These are phyloP conservation scores for Boletus rubroflammeus DNA, from an alignment of 768 basidiomycete species.

Conservation along the genomic window DNA sequence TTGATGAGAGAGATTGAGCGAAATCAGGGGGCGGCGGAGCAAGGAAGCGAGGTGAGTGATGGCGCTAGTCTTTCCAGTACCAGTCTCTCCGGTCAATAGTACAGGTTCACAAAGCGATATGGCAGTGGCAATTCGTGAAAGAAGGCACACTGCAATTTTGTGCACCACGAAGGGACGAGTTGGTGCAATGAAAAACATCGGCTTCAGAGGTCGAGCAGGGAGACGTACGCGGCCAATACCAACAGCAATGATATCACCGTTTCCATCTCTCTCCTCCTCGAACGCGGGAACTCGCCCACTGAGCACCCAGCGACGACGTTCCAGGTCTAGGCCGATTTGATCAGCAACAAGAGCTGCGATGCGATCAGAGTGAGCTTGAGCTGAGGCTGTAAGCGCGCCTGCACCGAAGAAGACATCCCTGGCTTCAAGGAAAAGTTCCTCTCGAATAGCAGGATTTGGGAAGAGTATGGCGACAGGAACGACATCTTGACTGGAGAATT, in stretches of 20 bases:
- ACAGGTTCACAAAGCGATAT: constrained; percentile 76
- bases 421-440: constrained; percentile 86
- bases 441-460: constrained; percentile 71
- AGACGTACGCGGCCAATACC: constrained; percentile 63
- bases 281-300: constrained; percentile 63
- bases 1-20: constrained; percentile 93
- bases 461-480: constrained; percentile 47
- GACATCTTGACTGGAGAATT: constrained; percentile 19
- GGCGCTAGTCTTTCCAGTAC: constrained; percentile 96
- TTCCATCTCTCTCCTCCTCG: constrained; percentile 62
- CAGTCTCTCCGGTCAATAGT: constrained; percentile 94
- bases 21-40: constrained; percentile 73
- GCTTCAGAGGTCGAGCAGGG: constrained; percentile 39
- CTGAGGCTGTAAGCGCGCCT: constrained; percentile 48
- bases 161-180: constrained; percentile 83
- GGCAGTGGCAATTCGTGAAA: constrained; percentile 76
- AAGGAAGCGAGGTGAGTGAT: constrained; percentile 82
- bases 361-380: constrained; percentile 45
- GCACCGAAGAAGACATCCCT: constrained; percentile 90
- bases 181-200: constrained; percentile 29
- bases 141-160: constrained; percentile 71
- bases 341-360: constrained; percentile 56
- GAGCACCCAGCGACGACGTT: constrained; percentile 70
- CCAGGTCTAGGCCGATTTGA: constrained; percentile 62
- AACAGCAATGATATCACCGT: constrained; percentile 56